A percentile compares a stretch with the other conserved stretches of the same genome.
These are phyloP conservation scores for Leptographium galeiforme DNA, from an alignment of 2,329 filamentous ascomycete species.

Conservation along the genomic window DNA sequence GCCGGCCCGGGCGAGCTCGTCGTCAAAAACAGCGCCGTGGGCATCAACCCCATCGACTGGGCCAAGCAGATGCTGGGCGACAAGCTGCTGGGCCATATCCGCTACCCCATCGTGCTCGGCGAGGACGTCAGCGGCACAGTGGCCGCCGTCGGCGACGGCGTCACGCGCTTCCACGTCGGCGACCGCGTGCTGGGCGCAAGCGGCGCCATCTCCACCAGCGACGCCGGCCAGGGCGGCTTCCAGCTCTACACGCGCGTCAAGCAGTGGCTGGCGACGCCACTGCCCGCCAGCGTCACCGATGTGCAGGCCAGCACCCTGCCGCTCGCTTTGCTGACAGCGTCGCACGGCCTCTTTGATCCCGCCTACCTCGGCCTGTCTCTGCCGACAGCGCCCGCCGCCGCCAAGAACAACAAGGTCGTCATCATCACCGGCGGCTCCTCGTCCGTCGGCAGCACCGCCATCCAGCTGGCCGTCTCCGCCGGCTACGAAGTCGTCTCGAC, in stretches of 20 bases:
- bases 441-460: conserved; percentile 28
- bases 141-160: conserved; percentile 16
- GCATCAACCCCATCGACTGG: conserved; percentile 21
- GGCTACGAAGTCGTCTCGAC: conserved; percentile 30
- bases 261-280: conserved; percentile 10
- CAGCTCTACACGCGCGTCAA: conserved; percentile 14
- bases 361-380: conserved; percentile 8
- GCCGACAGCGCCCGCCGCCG: conserved; percentile 6
- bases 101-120: conserved; percentile 21
- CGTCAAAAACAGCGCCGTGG: conserved; percentile 17
- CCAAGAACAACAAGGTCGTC: conserved; percentile 8
- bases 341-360: conserved; percentile 13
- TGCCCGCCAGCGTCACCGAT: conserved; percentile 12
- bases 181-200: conserved; percentile 19
- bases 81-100: conserved; percentile 15
- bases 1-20: conserved; percentile 11
- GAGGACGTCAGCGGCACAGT: conserved; percentile 21
- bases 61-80: conserved; percentile 17
- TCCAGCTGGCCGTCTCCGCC: conserved; percentile 27
- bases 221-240: conserved; percentile 14
- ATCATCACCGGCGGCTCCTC: conserved; percentile 35
- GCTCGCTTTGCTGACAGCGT: conserved; percentile 16
- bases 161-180: conserved; percentile 12
- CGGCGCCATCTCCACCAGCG: conserved; percentile 11
- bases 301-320: conserved; percentile 15